Percentiles rank a stretch among this genome's conserved stretches.
Evolutionary conservation across 1,284 basidiomycete genomes (phyloP).

Genomic region (Thelephora terrestris): DNA sequence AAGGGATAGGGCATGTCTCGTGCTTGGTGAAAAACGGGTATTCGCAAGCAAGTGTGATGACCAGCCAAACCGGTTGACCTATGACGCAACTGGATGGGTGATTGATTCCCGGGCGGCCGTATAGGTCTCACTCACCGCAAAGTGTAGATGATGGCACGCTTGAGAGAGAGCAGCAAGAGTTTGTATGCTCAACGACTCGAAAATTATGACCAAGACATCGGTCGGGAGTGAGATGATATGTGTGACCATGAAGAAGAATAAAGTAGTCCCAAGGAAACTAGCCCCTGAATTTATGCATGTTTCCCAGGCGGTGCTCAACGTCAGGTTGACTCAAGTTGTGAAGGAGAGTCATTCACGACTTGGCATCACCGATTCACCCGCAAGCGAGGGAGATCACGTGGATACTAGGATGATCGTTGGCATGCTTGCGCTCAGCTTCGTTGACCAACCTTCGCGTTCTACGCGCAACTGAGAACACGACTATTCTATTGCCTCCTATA

Average conservation of each 20-base stretch:
- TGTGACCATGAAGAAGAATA: slow-evolving; percentile 12
- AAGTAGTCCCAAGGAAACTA: too few species aligned
- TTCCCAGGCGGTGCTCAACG: too few species aligned
- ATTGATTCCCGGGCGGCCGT: not conserved
- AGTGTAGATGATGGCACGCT: slow-evolving; percentile 35
- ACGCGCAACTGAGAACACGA: not conserved
- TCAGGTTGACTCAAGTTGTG: too few species aligned
- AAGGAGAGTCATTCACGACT: not conserved
- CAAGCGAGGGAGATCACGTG: not conserved
- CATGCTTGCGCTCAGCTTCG: too few species aligned
- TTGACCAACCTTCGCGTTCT: not conserved
- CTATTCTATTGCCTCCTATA: not conserved
- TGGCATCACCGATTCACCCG: not conserved
- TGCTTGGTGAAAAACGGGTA: slow-evolving; percentile 42
- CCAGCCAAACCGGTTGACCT: slow-evolving; percentile 61
- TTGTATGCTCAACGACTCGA: slow-evolving; percentile 33
- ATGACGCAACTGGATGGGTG: not conserved
- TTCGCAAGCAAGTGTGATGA: slow-evolving; percentile 36
- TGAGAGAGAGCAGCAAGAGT: slow-evolving; percentile 38
- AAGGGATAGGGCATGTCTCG: slow-evolving; percentile 30
- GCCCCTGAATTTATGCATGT: too few species aligned
- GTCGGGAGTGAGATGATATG: slow-evolving; percentile 30
- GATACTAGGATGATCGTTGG: too few species aligned
- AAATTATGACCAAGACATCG: slow-evolving; percentile 48
- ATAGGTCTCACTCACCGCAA: slow-evolving; percentile 32